Evolutionary conservation across 2,329 filamentous ascomycete genomes (phyloP).

Genomic region (Aspergillus sp.): DNA sequence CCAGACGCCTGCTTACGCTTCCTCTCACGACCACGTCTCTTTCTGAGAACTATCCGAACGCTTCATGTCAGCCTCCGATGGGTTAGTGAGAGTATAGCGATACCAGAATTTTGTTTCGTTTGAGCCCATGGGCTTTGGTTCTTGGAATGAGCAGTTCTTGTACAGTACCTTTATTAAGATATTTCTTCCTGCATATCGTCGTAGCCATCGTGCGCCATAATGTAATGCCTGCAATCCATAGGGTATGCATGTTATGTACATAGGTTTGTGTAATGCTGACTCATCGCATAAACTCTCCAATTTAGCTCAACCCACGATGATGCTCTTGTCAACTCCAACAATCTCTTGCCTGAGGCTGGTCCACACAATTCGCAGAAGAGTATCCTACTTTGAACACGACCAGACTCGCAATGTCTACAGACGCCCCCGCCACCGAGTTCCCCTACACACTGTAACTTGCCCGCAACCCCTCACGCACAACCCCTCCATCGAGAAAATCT

Average conservation of each 20-base stretch:
- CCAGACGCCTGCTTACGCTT: not conserved
- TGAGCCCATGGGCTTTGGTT: not conserved
- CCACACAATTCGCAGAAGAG: not conserved
- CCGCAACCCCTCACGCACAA: conserved; percentile 6
- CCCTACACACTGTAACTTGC: conserved; percentile 38
- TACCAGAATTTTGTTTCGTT: not conserved
- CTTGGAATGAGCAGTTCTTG: not conserved
- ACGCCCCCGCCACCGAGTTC: conserved; percentile 28
- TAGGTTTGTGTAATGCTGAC: not conserved
- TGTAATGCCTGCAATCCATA: too few species aligned
- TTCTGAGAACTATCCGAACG: not conserved
- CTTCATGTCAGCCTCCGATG: not conserved
- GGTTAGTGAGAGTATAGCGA: not conserved
- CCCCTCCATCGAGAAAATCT: not conserved
- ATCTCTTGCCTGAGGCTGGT: not conserved
- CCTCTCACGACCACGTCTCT: not conserved
- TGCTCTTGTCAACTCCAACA: not conserved
- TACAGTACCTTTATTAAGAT: conserved; percentile 11
- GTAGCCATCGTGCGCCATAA: too few species aligned
- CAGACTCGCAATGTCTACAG: conserved; percentile 11
- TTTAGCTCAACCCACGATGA: not conserved
- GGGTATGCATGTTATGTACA: not conserved
- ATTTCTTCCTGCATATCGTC: not conserved
- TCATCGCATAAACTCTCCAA: not conserved
- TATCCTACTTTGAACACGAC: not conserved